These are phyloP conservation scores for Exserohilum turcica DNA, from an alignment of 2,329 filamentous ascomycete genomes.

Conservation along the genomic window DNA sequence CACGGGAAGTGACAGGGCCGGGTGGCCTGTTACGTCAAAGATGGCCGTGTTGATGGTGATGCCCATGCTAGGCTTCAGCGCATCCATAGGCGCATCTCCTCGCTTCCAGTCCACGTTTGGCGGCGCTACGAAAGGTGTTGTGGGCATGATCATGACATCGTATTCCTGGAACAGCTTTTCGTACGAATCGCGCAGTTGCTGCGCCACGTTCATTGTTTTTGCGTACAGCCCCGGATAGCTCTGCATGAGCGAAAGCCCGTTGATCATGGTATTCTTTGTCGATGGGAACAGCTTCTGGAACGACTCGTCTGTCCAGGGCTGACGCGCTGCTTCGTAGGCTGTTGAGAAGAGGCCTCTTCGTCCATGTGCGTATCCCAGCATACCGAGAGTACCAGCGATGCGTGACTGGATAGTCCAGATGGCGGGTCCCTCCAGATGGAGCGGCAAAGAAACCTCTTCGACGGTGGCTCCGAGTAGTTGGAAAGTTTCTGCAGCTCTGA, in stretches of 20 bases:
- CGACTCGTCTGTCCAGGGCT: slow-evolving; percentile 55
- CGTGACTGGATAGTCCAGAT: slow-evolving; percentile 47
- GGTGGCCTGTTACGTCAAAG: slow-evolving; percentile 41
- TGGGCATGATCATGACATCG: slow-evolving; percentile 52
- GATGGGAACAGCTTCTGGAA: slow-evolving; percentile 56
- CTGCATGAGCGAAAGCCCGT: slow-evolving; percentile 49
- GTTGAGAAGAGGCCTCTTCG: slow-evolving; percentile 29
- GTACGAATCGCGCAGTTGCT: slow-evolving; percentile 49
- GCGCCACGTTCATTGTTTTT: slow-evolving; percentile 50
- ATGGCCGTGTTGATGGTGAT: slow-evolving; percentile 38
- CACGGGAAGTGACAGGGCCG: slow-evolving; percentile 37
- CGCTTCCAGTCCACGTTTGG: slow-evolving; percentile 31
- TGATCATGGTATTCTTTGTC: slow-evolving; percentile 56
- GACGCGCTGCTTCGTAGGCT: slow-evolving; percentile 51
- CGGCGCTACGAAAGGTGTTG: slow-evolving; percentile 35
- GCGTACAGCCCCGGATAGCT: slow-evolving; percentile 48
- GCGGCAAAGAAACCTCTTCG: slow-evolving; percentile 33
- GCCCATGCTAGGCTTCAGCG: slow-evolving; percentile 37
- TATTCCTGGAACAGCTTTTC: slow-evolving; percentile 43
- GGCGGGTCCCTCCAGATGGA: slow-evolving; percentile 49
- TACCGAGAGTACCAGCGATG: slow-evolving; percentile 52
- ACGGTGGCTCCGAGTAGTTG: slow-evolving; percentile 55
- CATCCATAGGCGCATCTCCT: slow-evolving; percentile 35
- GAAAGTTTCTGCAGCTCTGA: slow-evolving; percentile 49
- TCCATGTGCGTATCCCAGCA: slow-evolving; percentile 37